Conservation (phyloP, 192 early-diverging fungal species). For the Entomortierella parvispora region DNA sequence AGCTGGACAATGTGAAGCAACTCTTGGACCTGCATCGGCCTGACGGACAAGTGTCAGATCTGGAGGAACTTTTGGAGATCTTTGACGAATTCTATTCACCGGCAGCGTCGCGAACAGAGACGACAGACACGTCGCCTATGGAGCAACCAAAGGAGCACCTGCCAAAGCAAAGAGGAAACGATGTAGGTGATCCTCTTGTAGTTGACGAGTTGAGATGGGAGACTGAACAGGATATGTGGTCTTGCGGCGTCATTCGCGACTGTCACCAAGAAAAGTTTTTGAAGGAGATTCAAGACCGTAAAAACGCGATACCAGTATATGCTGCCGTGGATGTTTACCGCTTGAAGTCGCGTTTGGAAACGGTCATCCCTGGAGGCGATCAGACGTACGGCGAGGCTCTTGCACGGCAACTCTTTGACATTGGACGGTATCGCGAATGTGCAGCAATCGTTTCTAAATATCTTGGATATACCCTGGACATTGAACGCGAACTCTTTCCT, state of each 20-base stretch:
- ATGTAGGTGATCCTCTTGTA: neutral
- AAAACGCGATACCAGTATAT: constrained; percentile 17
- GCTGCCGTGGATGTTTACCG: constrained; percentile 16
- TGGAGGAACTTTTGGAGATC: neutral
- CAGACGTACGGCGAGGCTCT: constrained; percentile 14
- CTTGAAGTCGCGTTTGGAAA: neutral
- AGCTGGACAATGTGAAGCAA: neutral
- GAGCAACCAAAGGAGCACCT: neutral
- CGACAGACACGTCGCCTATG: neutral
- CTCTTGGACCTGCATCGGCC: neutral
- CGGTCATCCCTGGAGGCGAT: neutral
- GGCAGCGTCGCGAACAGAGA: neutral
- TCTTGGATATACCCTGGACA: neutral
- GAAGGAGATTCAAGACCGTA: constrained; percentile 2
- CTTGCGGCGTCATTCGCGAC: constrained; percentile 1
- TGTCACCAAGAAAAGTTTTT: constrained; percentile 23
- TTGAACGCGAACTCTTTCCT: constrained; percentile 3
- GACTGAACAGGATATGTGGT: neutral
- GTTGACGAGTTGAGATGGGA: neutral
- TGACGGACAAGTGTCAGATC: neutral
- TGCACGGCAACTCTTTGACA: constrained; percentile 13
- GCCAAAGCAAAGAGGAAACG: neutral
- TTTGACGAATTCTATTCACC: neutral
- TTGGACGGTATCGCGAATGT: constrained; percentile 17
- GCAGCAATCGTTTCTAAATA: constrained; percentile 8